phyloP scores from a whole-genome alignment of 2,329 filamentous ascomycete species.

The Penicillium sp. region DNA sequence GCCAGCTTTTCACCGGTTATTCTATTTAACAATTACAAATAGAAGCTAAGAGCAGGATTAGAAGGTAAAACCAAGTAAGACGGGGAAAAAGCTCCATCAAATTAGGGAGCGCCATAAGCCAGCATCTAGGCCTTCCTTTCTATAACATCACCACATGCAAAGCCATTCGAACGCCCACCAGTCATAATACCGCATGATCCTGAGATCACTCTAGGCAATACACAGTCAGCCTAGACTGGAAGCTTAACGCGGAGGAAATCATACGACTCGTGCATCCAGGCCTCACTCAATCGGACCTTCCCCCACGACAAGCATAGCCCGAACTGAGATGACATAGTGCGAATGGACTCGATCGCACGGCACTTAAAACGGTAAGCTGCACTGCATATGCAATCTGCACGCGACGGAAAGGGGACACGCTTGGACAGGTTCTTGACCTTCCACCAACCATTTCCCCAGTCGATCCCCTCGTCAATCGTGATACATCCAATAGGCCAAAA shows the following conservation, averaged over 20 bases:
- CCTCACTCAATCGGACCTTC: not conserved
- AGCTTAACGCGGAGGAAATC: slow-evolving; percentile 1
- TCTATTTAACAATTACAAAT: not conserved
- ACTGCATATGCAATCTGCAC: slow-evolving; percentile 25
- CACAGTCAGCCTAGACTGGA: not conserved
- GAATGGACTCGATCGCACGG: slow-evolving; percentile 13
- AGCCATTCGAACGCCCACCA: not conserved
- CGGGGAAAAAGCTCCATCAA: not conserved
- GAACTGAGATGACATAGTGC: slow-evolving; percentile 13
- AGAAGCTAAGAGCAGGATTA: not conserved
- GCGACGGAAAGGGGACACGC: slow-evolving; percentile 16
- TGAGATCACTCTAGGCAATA: not conserved
- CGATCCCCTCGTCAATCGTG: slow-evolving; percentile 2
- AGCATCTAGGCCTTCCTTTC: not conserved
- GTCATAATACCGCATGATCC: not conserved
- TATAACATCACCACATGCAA: not conserved
- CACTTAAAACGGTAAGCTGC: slow-evolving; percentile 23
- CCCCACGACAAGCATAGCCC: slow-evolving; percentile 6
- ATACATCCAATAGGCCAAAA: slow-evolving; percentile 10
- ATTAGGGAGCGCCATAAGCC: not conserved
- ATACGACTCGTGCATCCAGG: slow-evolving; percentile 7
- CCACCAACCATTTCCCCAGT: slow-evolving; percentile 8
- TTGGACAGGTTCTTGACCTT: slow-evolving; percentile 9
- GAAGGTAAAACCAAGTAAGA: not conserved
- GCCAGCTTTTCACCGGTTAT: not conserved